Evolutionary conservation across 305 asterid genomes (phyloP).

Genomic region (Fraxinus paxiana): DNA sequence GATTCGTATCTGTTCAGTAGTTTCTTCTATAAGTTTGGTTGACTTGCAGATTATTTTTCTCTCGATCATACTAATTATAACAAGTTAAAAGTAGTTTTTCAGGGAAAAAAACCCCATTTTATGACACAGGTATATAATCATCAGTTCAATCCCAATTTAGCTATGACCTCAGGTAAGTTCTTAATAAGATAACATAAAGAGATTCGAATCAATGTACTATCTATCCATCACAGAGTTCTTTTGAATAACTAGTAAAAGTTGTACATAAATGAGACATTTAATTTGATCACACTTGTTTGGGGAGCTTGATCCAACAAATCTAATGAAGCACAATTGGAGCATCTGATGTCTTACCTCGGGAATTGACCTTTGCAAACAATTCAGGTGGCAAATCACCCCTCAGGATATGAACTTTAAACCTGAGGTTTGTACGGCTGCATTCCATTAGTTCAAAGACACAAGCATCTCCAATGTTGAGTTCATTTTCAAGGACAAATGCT

Average conservation of each 20-base stretch:
- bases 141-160: not conserved
- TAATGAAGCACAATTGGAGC: slow-evolving; percentile 29
- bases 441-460: slow-evolving; percentile 48
- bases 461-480: slow-evolving; percentile 41
- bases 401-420: slow-evolving; percentile 35
- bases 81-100: not conserved
- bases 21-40: not conserved
- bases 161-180: not conserved
- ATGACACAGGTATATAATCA: not conserved
- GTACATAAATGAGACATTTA: not conserved
- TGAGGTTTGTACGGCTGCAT: not conserved
- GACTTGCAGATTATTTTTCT: not conserved
- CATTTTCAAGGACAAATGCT: slow-evolving; percentile 31
- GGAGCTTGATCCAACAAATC: not conserved
- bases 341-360: slow-evolving; percentile 17
- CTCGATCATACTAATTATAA: not conserved
- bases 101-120: not conserved
- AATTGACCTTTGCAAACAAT: not conserved
- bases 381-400: slow-evolving; percentile 29
- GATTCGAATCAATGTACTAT: not conserved
- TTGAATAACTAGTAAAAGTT: not conserved
- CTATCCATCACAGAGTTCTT: not conserved
- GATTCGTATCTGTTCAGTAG: not conserved
- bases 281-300: not conserved
- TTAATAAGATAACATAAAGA: not conserved